A percentile compares a stretch with the other conserved stretches of the same genome.
Evolutionary conservation across 2,329 filamentous ascomycete species (phyloP).

Genomic region (Botrytis cinerea): DNA sequence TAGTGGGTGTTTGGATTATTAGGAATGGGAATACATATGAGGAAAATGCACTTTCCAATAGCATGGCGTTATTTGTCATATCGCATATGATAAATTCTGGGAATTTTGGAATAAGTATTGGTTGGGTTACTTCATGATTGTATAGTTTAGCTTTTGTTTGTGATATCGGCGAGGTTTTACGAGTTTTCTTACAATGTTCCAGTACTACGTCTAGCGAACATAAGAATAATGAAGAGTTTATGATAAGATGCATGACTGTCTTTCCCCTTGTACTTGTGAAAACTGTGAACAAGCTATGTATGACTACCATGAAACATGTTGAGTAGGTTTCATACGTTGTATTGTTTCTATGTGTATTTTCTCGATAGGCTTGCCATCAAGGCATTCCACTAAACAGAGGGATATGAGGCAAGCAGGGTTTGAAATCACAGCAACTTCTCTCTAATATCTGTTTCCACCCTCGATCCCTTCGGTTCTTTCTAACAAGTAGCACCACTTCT

Average conservation of each 20-base stretch:
- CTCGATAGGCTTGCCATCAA: neutral
- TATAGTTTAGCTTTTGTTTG: neutral
- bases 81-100: neutral
- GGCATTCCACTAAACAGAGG: neutral
- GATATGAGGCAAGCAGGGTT: neutral
- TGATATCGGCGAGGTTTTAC: neutral
- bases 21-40: neutral
- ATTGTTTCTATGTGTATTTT: neutral
- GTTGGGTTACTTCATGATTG: neutral
- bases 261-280: neutral
- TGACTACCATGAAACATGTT: neutral
- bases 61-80: neutral
- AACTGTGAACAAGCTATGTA: neutral
- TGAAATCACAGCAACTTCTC: neutral
- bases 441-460: neutral
- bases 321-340: neutral
- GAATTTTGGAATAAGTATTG: neutral
- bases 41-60: neutral
- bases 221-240: neutral
- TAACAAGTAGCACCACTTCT: neutral
- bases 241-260: neutral
- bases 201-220: neutral
- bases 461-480: too few relatives aligned
- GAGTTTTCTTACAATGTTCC: neutral
- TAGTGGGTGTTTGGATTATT: constrained; percentile 4